Evolutionary conservation across 108 stramenopile genomes (phyloP).

Genomic region (Pseudonitzschia delicatissima): DNA sequence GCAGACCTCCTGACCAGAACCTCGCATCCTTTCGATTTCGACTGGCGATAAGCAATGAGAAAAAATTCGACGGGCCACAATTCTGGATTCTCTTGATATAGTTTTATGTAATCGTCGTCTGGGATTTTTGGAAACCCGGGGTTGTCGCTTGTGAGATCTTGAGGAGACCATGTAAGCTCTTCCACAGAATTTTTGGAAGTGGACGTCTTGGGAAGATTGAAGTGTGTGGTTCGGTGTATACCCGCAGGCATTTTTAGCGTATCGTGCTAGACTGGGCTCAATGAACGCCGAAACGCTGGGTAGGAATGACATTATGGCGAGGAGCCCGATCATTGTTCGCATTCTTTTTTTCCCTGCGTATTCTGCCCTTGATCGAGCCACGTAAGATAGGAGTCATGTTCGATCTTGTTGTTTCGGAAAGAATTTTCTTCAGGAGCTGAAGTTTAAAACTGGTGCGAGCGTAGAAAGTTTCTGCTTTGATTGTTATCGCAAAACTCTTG

Average conservation of each 20-base stretch:
- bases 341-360: too few species aligned
- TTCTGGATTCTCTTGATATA: slow-evolving; percentile 31
- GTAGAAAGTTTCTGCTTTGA: too few species aligned
- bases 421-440: too few species aligned
- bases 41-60: slow-evolving; percentile 28
- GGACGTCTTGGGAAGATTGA: neutral
- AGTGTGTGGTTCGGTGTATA: neutral
- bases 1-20: slow-evolving; percentile 34
- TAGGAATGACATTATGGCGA: neutral
- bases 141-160: slow-evolving; percentile 30
- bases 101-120: slow-evolving; percentile 33
- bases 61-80: slow-evolving; percentile 44
- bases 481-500: too few species aligned
- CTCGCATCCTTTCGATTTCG: neutral
- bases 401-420: too few species aligned
- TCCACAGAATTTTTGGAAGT: too few species aligned
- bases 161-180: slow-evolving; percentile 19
- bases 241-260: too few species aligned
- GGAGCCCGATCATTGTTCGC: neutral
- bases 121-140: slow-evolving; percentile 28
- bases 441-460: too few species aligned
- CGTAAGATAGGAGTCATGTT: too few species aligned
- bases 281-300: neutral
- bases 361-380: too few species aligned
- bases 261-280: too few species aligned